Percentiles rank a stretch among this genome's conserved stretches.
Conservation (phyloP, 2,329 filamentous ascomycete species). For the Xylaria sp. region DNA sequence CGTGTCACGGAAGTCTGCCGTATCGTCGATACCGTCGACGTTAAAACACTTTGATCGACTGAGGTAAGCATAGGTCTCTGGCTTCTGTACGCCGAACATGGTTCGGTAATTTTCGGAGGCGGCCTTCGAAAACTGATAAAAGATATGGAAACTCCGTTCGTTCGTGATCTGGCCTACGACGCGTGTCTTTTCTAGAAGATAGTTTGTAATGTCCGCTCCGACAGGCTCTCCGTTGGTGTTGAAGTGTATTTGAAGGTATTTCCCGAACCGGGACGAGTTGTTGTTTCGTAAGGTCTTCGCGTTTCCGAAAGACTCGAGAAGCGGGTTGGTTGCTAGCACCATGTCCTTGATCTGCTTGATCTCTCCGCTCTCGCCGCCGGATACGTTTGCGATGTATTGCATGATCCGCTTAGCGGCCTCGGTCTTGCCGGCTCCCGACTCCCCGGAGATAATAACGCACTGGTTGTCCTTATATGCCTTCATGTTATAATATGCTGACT, state of each 20-base stretch:
- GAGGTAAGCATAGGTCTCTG: slow-evolving; percentile 91
- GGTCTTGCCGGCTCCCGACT: slow-evolving; percentile 97
- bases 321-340: slow-evolving; percentile 96
- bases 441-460: slow-evolving; percentile 98
- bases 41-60: slow-evolving; percentile 93
- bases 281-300: slow-evolving; percentile 98
- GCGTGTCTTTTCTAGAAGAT: slow-evolving; percentile 91
- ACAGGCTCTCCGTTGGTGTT: slow-evolving; percentile 89
- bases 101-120: slow-evolving; percentile 85
- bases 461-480: slow-evolving; percentile 99
- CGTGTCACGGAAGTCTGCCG: slow-evolving; percentile 86
- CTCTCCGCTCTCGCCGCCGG: slow-evolving; percentile 78
- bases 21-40: slow-evolving; percentile 90
- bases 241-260: slow-evolving; percentile 97
- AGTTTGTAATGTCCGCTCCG: slow-evolving; percentile 97
- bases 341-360: slow-evolving; percentile 99
- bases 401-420: slow-evolving; percentile 98
- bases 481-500: slow-evolving; percentile 99
- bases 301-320: slow-evolving; percentile 97
- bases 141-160: slow-evolving; percentile 98
- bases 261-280: slow-evolving; percentile 97
- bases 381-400: slow-evolving; percentile 99
- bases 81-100: slow-evolving; percentile 86
- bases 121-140: slow-evolving; percentile 98
- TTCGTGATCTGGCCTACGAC: slow-evolving; percentile 94